These are phyloP conservation scores for Taxillus chinensis DNA, from an alignment of 164 flowering plant species.

Conservation along the genomic window DNA sequence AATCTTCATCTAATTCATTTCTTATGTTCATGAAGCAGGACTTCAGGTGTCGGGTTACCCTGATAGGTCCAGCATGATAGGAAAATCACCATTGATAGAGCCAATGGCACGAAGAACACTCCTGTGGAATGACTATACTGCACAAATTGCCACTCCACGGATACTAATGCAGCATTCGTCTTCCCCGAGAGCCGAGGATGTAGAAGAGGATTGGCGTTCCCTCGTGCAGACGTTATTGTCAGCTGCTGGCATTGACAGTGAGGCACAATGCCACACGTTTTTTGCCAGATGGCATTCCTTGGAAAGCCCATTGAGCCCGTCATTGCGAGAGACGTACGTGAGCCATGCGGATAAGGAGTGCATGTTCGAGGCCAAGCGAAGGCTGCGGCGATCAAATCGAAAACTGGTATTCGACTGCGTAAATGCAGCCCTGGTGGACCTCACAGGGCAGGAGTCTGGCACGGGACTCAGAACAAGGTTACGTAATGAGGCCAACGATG, in stretches of 20 bases:
- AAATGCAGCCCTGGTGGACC: conserved; percentile 58
- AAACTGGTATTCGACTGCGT: conserved; percentile 79
- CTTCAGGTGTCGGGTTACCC: conserved; percentile 9
- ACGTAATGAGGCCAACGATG: conserved; percentile 5
- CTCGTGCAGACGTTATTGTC: conserved; percentile 49
- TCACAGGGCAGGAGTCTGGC: conserved; percentile 18
- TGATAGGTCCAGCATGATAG: conserved; percentile 43
- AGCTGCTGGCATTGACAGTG: conserved; percentile 35
- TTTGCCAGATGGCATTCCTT: conserved; percentile 58
- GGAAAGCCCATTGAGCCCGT: conserved; percentile 67
- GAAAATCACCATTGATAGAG: conserved; percentile 74
- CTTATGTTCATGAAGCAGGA: conserved; percentile 21
- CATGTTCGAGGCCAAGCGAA: conserved; percentile 43
- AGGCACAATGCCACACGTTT: conserved; percentile 19
- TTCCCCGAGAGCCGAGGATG: conserved; percentile 28
- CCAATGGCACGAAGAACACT: conserved; percentile 70
- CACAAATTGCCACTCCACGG: conserved; percentile 26
- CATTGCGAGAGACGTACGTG: conserved; percentile 45
- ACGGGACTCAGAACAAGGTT: conserved; percentile 11
- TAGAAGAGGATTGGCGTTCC: conserved; percentile 42
- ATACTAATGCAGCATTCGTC: conserved; percentile 15
- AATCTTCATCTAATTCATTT: neutral
- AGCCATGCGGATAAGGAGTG: conserved; percentile 28
- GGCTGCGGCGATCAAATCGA: conserved; percentile 50
- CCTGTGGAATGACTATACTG: conserved; percentile 55